Evolutionary conservation across 306 rosid species (phyloP).

Genomic region (Ziziphus jujuba): DNA sequence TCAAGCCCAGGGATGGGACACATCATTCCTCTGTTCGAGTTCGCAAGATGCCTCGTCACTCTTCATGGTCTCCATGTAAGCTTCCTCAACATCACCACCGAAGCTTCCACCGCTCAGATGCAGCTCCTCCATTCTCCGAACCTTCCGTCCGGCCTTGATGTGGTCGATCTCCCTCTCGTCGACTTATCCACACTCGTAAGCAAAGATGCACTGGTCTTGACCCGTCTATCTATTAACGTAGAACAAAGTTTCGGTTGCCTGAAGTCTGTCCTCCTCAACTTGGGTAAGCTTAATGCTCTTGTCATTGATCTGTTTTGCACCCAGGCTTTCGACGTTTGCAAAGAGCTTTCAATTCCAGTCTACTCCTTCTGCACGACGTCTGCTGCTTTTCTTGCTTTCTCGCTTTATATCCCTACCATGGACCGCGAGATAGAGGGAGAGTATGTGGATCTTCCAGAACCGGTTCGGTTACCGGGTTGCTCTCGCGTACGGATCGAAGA

Average conservation of each 20-base stretch:
- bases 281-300: no score
- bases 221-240: slow-evolving; percentile 26
- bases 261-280: slow-evolving; percentile 16
- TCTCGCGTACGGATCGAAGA: slow-evolving; percentile 32
- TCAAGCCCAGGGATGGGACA: slow-evolving; percentile 54
- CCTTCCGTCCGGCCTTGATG: slow-evolving; percentile 29
- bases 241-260: slow-evolving; percentile 26
- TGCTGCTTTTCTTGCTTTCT: no score
- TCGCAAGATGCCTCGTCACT: slow-evolving; percentile 34
- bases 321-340: no score
- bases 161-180: slow-evolving; percentile 37
- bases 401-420: no score
- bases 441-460: slow-evolving; percentile 28
- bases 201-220: neutral
- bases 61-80: slow-evolving; percentile 32
- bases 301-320: no score
- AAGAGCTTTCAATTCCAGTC: no score
- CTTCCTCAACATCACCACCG: slow-evolving; percentile 55
- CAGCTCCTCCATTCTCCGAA: slow-evolving; percentile 30
- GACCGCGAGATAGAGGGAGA: no score
- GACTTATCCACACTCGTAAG: slow-evolving; percentile 16
- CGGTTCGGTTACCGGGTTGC: slow-evolving; percentile 42
- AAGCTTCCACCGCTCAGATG: slow-evolving; percentile 40
- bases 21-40: slow-evolving; percentile 38
- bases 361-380: no score